phyloP scores from a whole-genome alignment of 2,329 filamentous ascomycete genomes.

The Talaromyces sp. region DNA sequence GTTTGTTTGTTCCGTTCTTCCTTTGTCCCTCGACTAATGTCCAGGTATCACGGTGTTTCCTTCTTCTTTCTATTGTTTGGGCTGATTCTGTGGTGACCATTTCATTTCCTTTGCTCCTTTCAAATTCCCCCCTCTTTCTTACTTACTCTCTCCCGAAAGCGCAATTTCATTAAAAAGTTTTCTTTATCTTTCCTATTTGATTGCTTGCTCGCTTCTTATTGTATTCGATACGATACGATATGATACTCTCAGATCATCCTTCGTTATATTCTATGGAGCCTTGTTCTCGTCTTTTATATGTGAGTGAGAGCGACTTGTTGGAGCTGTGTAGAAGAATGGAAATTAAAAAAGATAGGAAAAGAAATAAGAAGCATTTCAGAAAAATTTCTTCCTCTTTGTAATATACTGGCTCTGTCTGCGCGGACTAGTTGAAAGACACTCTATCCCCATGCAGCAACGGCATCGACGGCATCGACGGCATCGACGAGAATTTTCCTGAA shows the following conservation, averaged over 20 bases:
- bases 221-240: not conserved
- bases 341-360: not conserved
- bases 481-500: not conserved
- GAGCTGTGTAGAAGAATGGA: not conserved
- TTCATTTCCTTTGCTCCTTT: conserved; percentile 1
- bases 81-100: conserved; percentile 11
- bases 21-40: conserved; percentile 14
- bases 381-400: not conserved
- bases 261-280: not conserved
- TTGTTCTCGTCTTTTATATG: not conserved
- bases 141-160: conserved; percentile 6
- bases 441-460: not conserved
- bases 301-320: not conserved
- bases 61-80: conserved; percentile 6
- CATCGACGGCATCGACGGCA: not conserved
- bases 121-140: not conserved
- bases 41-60: conserved; percentile 14
- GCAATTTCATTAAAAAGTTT: conserved; percentile 8
- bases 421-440: not conserved
- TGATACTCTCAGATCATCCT: conserved; percentile 1
- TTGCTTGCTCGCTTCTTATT: conserved; percentile 7
- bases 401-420: not conserved
- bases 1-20: conserved; percentile 5
- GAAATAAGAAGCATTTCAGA: conserved; percentile 7
- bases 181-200: not conserved